Evolutionary conservation across 2,329 filamentous ascomycete species (phyloP).

Genomic region (Coleophoma eucalyptorum): DNA sequence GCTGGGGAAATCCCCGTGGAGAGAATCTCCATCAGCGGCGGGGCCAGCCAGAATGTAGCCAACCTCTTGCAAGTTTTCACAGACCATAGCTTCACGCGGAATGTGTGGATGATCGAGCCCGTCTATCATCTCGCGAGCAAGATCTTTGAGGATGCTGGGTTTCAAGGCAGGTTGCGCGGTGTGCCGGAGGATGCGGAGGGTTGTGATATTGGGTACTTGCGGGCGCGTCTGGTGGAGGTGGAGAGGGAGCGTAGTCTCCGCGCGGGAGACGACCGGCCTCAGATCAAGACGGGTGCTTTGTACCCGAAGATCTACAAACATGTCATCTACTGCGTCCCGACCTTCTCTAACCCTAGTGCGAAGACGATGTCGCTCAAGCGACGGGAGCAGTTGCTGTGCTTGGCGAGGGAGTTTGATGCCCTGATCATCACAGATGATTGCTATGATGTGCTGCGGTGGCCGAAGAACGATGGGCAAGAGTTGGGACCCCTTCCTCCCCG

Average conservation of each 20-base stretch:
- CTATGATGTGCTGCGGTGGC: slow-evolving; percentile 67
- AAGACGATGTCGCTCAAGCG: slow-evolving; percentile 57
- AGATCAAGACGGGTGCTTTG: slow-evolving; percentile 58
- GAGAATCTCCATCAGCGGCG: slow-evolving; percentile 60
- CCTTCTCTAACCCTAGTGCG: slow-evolving; percentile 66
- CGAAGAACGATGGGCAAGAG: slow-evolving; percentile 8
- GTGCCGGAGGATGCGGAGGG: slow-evolving; percentile 63
- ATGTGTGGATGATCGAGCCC: slow-evolving; percentile 63
- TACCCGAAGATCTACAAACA: slow-evolving; percentile 80
- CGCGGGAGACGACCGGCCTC: slow-evolving; percentile 1
- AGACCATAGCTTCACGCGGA: slow-evolving; percentile 58
- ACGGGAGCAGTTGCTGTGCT: slow-evolving; percentile 51
- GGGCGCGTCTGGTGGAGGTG: slow-evolving; percentile 35
- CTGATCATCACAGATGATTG: slow-evolving; percentile 67
- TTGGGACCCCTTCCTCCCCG: slow-evolving; percentile 39
- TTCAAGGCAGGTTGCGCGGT: slow-evolving; percentile 50
- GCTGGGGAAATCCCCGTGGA: slow-evolving; percentile 37
- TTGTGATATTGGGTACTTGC: slow-evolving; percentile 52
- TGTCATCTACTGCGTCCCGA: slow-evolving; percentile 71
- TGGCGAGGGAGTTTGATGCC: slow-evolving; percentile 62
- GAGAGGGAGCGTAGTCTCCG: slow-evolving; percentile 12
- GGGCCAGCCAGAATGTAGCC: slow-evolving; percentile 62
- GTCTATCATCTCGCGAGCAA: slow-evolving; percentile 63
- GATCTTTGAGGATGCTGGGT: slow-evolving; percentile 63
- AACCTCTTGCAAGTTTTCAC: slow-evolving; percentile 61